Evolutionary conservation across 768 basidiomycete species (phyloP), one percentile per base, ranked within the genome.

Genomic region (Phylloporus scabripes): DNA sequence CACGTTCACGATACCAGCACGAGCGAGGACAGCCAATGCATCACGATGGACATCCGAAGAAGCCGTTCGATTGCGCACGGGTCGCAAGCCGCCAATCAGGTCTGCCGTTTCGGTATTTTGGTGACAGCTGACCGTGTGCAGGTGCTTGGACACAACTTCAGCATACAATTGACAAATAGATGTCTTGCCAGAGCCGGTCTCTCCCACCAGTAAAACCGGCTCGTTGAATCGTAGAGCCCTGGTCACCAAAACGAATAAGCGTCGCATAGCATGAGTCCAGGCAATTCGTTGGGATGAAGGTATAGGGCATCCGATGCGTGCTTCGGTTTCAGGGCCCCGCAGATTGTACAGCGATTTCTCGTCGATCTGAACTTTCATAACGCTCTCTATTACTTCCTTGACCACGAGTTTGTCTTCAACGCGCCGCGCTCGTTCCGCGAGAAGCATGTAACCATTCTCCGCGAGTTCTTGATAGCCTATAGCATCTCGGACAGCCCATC

Each of bases 51-150:
- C 65, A 28, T 82, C 78, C 1, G 74, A 74, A 55, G 82, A 78
- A 10, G 74, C 50, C 5, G 79, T 67, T 17, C 72, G 81, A 67
- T 90, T 91, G 26, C 95, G 82, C 10, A 91, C 72, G 5, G 95
- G 95, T 29, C 95, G 80, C 56, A 96, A 78, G 32, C 92, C 90
- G 17, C 96, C 96, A 44, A 98, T 90, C 20, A 99, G 74, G 64
- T 99, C 96, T 10, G 94, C 91, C 0, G 95, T 96, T 70, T 99
- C 96, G 23, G 94, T 98, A 62, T 96, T 97, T 67, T 96, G 93
- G 64, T 99, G 96, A 60, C 96, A 98, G 57, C 91, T 98, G 54
- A 99, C 78, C 4, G 82, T 74, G 56, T 85, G 72, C 23, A 99
- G 72, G 31, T 65, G 70, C 59, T 81, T 81, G 21, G 68, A 67